Evolutionary conservation across 2,329 filamentous ascomycete species (phyloP), one percentile per base, ranked within the genome.

Genomic region (Aphanocladium album): DNA sequence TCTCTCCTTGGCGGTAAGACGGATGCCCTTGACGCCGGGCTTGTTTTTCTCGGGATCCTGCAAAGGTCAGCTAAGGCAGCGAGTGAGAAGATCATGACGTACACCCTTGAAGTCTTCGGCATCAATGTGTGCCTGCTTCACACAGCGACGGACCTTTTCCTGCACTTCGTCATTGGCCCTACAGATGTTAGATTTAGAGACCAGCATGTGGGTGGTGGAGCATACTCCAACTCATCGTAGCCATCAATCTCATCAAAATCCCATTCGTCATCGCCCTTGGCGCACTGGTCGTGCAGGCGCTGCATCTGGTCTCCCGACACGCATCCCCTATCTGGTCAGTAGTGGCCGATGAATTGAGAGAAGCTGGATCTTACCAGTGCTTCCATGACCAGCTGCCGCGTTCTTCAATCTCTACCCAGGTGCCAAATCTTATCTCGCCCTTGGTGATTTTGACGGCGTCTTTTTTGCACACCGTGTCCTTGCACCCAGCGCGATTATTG

Each of bases 51-150:
- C 88, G 3, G 84, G 78, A 65, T 96, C 90, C 90, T 95, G 66
- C 5, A 55, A 55, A 39, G 27, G 61, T 62, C 27, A 60, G 37
- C 60, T 55, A 60, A 2, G 46, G 25, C 33, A 23, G 25, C 27
- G 33, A 39, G 35, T 25, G 33, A 4, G 21, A 12, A 19, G 16
- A 17, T n/a, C 46, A 25, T 67, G 25, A 35, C 79, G 76, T 82
- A 96, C 92, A 14, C 91, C 91, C 37, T 89, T 93, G 86, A 91
- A 97, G 67, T 97, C 93, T 56, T 90, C 88, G 46, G 91, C 82
- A 66, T 89, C 88, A 67, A 98, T 88, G 68, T 95, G 90, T 25
- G 91, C 91, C 71, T 93, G 83, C 62, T 83, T 80, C 25, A 97
- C 73, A 56, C 89, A 90, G 50, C 82, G 83, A 55, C 83, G 80